phyloP scores from a whole-genome alignment of 495 filamentous ascomycete genomes.

The Daldinia childiae region DNA sequence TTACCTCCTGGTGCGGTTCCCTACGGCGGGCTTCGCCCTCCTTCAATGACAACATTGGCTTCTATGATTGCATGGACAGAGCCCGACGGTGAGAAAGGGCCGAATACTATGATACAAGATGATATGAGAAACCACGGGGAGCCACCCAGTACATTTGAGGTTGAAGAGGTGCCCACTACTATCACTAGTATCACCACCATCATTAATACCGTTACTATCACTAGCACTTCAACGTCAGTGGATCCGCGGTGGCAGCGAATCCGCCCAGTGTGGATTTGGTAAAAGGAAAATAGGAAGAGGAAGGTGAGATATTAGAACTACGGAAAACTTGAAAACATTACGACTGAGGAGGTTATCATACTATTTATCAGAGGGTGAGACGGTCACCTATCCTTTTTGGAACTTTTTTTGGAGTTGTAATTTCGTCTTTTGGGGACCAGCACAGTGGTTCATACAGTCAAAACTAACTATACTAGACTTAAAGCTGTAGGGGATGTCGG shows the following conservation, averaged over 20 bases:
- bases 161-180: constrained; percentile 22
- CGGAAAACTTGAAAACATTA: not conserved
- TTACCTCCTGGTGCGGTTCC: constrained; percentile 37
- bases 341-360: constrained; percentile 13
- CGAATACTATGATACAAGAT: constrained; percentile 27
- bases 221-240: constrained; percentile 16
- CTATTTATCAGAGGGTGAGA: constrained; percentile 24
- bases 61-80: constrained; percentile 44
- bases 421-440: constrained; percentile 20
- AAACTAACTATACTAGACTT: not conserved
- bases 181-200: too few relatives aligned
- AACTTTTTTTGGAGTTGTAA: constrained; percentile 24
- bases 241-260: constrained; percentile 42
- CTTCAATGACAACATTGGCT: constrained; percentile 36
- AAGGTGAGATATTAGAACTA: not conserved
- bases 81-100: constrained; percentile 27
- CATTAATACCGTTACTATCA: not conserved
- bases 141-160: not conserved
- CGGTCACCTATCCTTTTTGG: constrained; percentile 17
- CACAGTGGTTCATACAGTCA: not conserved
- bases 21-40: constrained; percentile 27
- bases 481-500: constrained; percentile 12
- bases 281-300: constrained; percentile 9
- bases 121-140: constrained; percentile 5
- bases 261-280: constrained; percentile 43